phyloP scores from a whole-genome alignment of 208 protist genomes.

The Crithidia thermophila region DNA sequence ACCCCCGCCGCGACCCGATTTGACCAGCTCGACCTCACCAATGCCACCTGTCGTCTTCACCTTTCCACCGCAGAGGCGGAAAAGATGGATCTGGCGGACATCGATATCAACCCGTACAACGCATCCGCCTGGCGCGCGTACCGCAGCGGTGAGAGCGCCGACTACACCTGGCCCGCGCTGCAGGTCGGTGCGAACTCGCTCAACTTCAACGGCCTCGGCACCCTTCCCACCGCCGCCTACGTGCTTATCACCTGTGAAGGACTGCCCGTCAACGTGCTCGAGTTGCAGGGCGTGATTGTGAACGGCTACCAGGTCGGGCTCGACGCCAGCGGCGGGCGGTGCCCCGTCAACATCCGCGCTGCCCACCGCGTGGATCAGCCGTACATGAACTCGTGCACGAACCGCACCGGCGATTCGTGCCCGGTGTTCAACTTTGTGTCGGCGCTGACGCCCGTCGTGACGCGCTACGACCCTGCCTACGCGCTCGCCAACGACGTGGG shows the following conservation, averaged over 20 bases:
- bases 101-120: constrained; percentile 15
- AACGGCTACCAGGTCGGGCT: constrained; percentile 53
- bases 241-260: constrained; percentile 34
- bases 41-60: constrained; percentile 28
- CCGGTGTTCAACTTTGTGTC: constrained; percentile 32
- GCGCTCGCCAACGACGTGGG: constrained; percentile 25
- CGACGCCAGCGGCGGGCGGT: constrained; percentile 29
- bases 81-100: constrained; percentile 11
- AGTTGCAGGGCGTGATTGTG: constrained; percentile 19
- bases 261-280: constrained; percentile 15
- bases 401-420: constrained; percentile 37
- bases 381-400: constrained; percentile 36
- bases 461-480: constrained; percentile 23
- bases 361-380: constrained; percentile 19
- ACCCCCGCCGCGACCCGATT: constrained; percentile 10
- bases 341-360: constrained; percentile 43
- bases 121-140: constrained; percentile 26
- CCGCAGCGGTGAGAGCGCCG: not conserved
- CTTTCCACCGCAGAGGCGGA: constrained; percentile 30
- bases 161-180: constrained; percentile 32
- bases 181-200: constrained; percentile 41
- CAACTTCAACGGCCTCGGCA: constrained; percentile 30
- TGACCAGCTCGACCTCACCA: constrained; percentile 26
- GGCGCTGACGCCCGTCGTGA: constrained; percentile 40
- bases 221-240: constrained; percentile 31